Conservation (phyloP, 768 basidiomycete genomes). For the Serendipita vermifera region DNA sequence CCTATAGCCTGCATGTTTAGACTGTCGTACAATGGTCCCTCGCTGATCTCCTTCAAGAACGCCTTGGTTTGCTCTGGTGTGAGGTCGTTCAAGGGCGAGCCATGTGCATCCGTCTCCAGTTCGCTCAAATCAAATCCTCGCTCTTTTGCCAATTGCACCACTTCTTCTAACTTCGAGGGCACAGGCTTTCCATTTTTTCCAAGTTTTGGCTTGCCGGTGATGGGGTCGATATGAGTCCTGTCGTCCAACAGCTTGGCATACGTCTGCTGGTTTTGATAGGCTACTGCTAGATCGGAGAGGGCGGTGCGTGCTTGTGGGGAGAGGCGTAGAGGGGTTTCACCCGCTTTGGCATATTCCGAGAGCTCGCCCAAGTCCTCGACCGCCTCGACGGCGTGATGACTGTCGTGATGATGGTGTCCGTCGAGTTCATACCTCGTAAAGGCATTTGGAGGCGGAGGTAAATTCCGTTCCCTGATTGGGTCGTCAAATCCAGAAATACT, state of each 20-base stretch:
- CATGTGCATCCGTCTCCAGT: background rate
- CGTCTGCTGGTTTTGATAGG: too few species aligned
- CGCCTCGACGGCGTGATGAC: background rate
- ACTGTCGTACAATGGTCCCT: background rate
- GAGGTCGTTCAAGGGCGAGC: background rate
- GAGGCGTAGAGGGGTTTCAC: background rate
- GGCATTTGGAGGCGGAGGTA: conserved; percentile 36
- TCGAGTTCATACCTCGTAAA: background rate
- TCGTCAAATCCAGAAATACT: conserved; percentile 12
- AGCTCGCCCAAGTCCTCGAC: background rate
- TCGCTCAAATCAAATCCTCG: background rate
- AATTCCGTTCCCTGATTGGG: conserved; percentile 59
- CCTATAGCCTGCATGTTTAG: background rate
- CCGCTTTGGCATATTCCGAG: background rate
- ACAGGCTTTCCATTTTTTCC: too few species aligned
- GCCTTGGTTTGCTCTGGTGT: background rate
- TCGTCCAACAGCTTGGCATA: too few species aligned
- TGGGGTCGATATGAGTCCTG: too few species aligned
- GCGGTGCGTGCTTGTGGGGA: background rate
- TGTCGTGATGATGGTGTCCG: conserved; percentile 1
- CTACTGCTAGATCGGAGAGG: background rate
- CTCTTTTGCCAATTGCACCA: too few species aligned
- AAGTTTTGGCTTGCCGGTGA: too few species aligned
- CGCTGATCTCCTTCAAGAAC: background rate
- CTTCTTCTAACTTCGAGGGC: too few species aligned